Base-by-base conservation (phyloP, 1,284 basidiomycete genomes). In the Puccinia polysora region DNA sequence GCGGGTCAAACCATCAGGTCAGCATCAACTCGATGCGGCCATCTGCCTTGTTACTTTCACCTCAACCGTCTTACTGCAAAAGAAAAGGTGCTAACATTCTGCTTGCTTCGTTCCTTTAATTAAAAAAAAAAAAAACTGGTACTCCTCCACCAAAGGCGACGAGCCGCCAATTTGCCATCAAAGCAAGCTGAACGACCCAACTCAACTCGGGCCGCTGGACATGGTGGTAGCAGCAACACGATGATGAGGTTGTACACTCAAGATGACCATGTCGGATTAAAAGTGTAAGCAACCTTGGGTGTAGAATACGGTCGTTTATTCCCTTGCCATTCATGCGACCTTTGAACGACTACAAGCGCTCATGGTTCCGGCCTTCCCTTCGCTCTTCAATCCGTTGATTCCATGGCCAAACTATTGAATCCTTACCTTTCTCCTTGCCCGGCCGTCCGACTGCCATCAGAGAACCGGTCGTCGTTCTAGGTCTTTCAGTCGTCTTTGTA, bases 221-320 rank as follows among this genome's bases (percentile, higher is more conserved):
- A 79, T 8, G 79, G 79, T 49, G 79, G 79, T 14, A 79, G 78
- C 53, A 78, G 78, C 32, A 80, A 76, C 71, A 80, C 79, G 28
- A 80, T 80, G 79, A 77, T 80, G 75, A 75, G 78, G 6, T 75
- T 80, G 30, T 79, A 80, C 75, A 80, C 79, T 15, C 69, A 72
- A 49, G 79, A 80, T 49, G 79, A 80, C 75, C 78, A 75, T 76
- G 76, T 77, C 74, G 79, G 79, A 12, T 75, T 80, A 47, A 77
- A 74, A 65, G 78, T 80, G 76, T 78, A 73, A 69, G 77, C 34
- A 32, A 45, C n/a, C n/a, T n/a, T n/a, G n/a, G n/a, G n/a, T n/a
- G n/a, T n/a, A n/a, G n/a, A n/a, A n/a, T n/a, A n/a, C n/a, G n/a
- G n/a, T n/a, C n/a, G n/a, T n/a, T n/a, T n/a, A n/a, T n/a, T n/a